phyloP scores from a whole-genome alignment of 768 basidiomycete species.

The Rubroboletus satanas region DNA sequence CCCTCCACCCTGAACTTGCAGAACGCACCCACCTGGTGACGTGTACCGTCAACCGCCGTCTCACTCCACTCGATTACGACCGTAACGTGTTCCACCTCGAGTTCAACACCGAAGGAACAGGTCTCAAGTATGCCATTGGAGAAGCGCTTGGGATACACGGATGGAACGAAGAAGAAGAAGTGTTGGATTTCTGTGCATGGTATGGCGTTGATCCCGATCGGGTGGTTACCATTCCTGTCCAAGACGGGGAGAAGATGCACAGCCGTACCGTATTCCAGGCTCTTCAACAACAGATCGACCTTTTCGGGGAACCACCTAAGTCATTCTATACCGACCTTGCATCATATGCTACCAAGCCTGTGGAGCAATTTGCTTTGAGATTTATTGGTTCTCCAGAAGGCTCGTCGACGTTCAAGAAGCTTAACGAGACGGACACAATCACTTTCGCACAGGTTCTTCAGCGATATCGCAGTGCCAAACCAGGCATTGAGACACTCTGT shows the following conservation, averaged over 20 bases:
- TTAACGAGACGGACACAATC: slow-evolving; percentile 92
- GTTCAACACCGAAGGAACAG: slow-evolving; percentile 88
- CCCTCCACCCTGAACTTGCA: slow-evolving; percentile 78
- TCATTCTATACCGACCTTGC: slow-evolving; percentile 91
- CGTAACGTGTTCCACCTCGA: slow-evolving; percentile 99
- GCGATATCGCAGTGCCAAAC: slow-evolving; percentile 73
- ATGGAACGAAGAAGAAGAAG: slow-evolving; percentile 92
- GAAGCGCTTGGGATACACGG: slow-evolving; percentile 97
- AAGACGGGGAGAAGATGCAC: slow-evolving; percentile 67
- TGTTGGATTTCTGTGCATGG: slow-evolving; percentile 85
- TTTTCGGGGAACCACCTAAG: slow-evolving; percentile 95
- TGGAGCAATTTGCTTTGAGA: slow-evolving; percentile 75
- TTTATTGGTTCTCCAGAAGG: slow-evolving; percentile 96
- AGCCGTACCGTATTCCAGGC: slow-evolving; percentile 94
- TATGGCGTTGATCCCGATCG: slow-evolving; percentile 81
- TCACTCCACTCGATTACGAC: slow-evolving; percentile 94
- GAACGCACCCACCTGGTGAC: slow-evolving; percentile 93
- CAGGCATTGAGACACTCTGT: slow-evolving; percentile 80
- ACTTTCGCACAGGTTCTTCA: slow-evolving; percentile 85
- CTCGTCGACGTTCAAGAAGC: slow-evolving; percentile 87
- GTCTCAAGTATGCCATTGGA: slow-evolving; percentile 91
- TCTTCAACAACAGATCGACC: slow-evolving; percentile 93
- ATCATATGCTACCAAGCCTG: slow-evolving; percentile 60
- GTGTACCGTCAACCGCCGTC: slow-evolving; percentile 88
- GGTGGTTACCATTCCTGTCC: slow-evolving; percentile 76